Conservation (phyloP, 208 protist species). For the Herpetomonas muscarum region DNA sequence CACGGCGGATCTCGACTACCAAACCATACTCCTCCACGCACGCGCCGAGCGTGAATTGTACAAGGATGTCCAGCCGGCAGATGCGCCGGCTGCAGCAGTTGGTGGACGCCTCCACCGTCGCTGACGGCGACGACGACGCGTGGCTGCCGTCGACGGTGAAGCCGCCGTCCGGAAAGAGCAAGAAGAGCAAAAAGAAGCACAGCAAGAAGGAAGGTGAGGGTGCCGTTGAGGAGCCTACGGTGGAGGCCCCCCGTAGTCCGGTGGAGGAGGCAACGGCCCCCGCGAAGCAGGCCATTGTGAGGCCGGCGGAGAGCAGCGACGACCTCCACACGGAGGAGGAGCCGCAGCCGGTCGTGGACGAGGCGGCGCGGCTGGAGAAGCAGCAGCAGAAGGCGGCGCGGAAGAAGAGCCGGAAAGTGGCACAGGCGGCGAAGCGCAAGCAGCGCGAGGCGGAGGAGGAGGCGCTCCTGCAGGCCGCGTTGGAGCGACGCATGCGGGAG, state of each 20-base stretch:
- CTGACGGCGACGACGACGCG: conserved; percentile 36
- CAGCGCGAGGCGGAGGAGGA: conserved; percentile 62
- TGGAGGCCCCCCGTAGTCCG: background rate
- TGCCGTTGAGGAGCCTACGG: background rate
- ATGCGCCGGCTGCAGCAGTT: conserved; percentile 73
- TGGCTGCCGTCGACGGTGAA: conserved; percentile 18
- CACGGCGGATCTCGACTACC: too few species aligned
- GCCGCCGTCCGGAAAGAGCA: conserved; percentile 17
- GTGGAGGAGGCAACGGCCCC: background rate
- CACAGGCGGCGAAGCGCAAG: conserved; percentile 28
- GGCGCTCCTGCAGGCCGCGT: conserved; percentile 56
- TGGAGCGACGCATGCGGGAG: conserved; percentile 26
- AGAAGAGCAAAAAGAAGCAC: conserved; percentile 12
- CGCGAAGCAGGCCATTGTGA: too few species aligned
- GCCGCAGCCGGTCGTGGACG: background rate
- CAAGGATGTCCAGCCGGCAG: conserved; percentile 73
- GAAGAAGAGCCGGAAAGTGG: conserved; percentile 31
- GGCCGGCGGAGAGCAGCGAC: background rate
- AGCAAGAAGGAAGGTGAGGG: background rate
- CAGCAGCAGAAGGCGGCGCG: conserved; percentile 3
- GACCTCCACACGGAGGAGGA: background rate
- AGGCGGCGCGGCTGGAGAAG: background rate
- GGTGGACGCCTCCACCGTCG: conserved; percentile 60
- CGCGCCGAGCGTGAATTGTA: background rate
- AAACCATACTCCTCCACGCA: background rate